These are phyloP conservation scores for Diaporthe aspalathi DNA, from an alignment of 2,329 filamentous ascomycete species.

Conservation along the genomic window DNA sequence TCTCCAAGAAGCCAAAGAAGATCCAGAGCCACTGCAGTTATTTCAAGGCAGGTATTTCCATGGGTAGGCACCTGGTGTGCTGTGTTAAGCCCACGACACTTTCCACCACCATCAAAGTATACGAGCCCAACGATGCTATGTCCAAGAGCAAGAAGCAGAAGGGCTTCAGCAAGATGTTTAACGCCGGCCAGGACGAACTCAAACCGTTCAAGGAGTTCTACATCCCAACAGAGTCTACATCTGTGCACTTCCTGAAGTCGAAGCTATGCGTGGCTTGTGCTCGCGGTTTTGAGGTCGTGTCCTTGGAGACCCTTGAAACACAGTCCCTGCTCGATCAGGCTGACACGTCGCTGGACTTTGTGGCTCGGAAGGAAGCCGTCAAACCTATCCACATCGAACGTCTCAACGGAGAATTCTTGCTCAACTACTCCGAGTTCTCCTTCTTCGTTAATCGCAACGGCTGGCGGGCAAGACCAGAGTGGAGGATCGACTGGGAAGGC, in stretches of 20 bases:
- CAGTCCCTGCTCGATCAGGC: constrained; percentile 97
- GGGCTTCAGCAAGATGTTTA: constrained; percentile 95
- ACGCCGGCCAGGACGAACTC: constrained; percentile 89
- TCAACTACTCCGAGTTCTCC: constrained; percentile 98
- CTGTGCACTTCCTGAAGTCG: constrained; percentile 95
- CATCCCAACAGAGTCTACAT: constrained; percentile 97
- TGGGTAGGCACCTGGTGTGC: constrained; percentile 93
- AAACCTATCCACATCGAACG: constrained; percentile 98
- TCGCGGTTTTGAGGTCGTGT: constrained; percentile 96
- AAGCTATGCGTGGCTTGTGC: constrained; percentile 97
- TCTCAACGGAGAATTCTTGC: constrained; percentile 94
- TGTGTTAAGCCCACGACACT: constrained; percentile 94
- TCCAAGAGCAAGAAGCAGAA: constrained; percentile 95
- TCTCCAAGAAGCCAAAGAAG: constrained; percentile 90
- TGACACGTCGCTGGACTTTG: constrained; percentile 97
- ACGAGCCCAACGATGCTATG: constrained; percentile 95
- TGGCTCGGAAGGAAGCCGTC: constrained; percentile 91
- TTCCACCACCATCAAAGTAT: constrained; percentile 98
- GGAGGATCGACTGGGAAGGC: constrained; percentile 98
- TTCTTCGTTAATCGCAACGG: constrained; percentile 99
- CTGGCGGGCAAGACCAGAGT: constrained; percentile 95
- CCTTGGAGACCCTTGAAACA: constrained; percentile 95
- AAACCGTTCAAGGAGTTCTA: constrained; percentile 99
- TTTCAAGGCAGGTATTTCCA: constrained; percentile 96
- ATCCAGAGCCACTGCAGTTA: constrained; percentile 98